These are phyloP conservation scores for Puccinia coronata DNA, from an alignment of 1,284 basidiomycete genomes.

Conservation along the genomic window DNA sequence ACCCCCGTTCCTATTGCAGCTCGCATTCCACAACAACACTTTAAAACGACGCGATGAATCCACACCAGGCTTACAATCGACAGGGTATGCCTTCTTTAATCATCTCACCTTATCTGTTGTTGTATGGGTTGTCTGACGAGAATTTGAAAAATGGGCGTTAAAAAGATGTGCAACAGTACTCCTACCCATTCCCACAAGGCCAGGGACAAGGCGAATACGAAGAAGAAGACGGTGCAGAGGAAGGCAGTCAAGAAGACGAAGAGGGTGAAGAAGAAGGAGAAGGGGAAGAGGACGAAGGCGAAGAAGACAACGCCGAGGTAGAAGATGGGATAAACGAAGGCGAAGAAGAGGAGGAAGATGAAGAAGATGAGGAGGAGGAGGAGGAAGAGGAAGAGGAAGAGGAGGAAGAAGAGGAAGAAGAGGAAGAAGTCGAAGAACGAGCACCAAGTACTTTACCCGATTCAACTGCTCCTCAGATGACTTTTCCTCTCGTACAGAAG, in stretches of 20 bases:
- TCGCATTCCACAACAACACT: background rate
- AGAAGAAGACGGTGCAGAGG: constrained; percentile 59
- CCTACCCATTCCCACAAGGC: background rate
- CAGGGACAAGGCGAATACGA: constrained; percentile 62
- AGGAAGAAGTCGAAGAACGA: constrained; percentile 4
- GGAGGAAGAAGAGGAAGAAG: constrained; percentile 17
- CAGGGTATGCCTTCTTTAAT: background rate
- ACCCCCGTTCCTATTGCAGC: background rate
- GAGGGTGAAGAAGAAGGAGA: constrained; percentile 59
- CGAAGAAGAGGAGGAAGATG: constrained; percentile 26
- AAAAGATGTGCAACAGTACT: constrained; percentile 7
- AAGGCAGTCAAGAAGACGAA: constrained; percentile 57
- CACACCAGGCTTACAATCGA: background rate
- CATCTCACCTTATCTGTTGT: background rate
- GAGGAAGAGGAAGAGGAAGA: constrained; percentile 30
- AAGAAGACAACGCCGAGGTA: constrained; percentile 33
- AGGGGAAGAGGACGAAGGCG: constrained; percentile 56
- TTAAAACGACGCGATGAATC: background rate
- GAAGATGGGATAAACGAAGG: constrained; percentile 39
- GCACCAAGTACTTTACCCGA: background rate
- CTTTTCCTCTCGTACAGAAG: constrained; percentile 10
- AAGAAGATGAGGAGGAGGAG: constrained; percentile 9
- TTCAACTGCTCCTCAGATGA: background rate
- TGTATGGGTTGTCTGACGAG: background rate
- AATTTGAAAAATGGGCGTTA: background rate